Evolutionary conservation across 192 early-diverging fungal species (phyloP).

Genomic region (Chytriomyces confervae): DNA sequence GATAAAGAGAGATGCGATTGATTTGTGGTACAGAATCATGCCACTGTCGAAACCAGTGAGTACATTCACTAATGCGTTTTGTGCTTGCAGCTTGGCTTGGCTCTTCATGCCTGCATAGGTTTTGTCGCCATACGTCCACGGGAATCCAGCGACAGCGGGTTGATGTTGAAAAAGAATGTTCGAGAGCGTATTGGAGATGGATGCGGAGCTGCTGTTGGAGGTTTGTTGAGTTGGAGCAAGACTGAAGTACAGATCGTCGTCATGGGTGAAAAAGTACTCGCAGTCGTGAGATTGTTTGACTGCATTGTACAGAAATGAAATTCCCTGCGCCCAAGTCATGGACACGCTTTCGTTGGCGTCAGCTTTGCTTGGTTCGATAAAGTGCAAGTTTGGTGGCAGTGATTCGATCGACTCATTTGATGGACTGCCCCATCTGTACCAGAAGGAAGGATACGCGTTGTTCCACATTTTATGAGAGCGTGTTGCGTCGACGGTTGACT

Average conservation of each 20-base stretch:
- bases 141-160: slow-evolving; percentile 49
- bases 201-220: neutral
- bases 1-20: slow-evolving; percentile 39
- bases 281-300: slow-evolving; percentile 13
- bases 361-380: neutral
- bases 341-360: neutral
- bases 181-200: neutral
- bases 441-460: slow-evolving; percentile 38
- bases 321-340: slow-evolving; percentile 40
- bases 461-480: slow-evolving; percentile 40
- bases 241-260: slow-evolving; percentile 34
- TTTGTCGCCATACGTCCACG: slow-evolving; percentile 40
- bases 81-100: neutral
- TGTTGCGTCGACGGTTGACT: slow-evolving; percentile 24
- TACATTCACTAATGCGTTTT: neutral
- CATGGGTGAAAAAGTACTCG: slow-evolving; percentile 48
- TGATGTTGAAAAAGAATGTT: slow-evolving; percentile 29
- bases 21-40: slow-evolving; percentile 43
- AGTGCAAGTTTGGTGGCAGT: neutral
- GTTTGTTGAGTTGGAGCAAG: neutral
- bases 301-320: slow-evolving; percentile 6
- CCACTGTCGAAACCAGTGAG: slow-evolving; percentile 41
- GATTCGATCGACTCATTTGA: neutral
- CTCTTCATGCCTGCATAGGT: slow-evolving; percentile 32
- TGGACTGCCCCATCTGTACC: slow-evolving; percentile 31